Conservation (phyloP, 2,329 filamentous ascomycete species). For the Sarocladium oryzae region DNA sequence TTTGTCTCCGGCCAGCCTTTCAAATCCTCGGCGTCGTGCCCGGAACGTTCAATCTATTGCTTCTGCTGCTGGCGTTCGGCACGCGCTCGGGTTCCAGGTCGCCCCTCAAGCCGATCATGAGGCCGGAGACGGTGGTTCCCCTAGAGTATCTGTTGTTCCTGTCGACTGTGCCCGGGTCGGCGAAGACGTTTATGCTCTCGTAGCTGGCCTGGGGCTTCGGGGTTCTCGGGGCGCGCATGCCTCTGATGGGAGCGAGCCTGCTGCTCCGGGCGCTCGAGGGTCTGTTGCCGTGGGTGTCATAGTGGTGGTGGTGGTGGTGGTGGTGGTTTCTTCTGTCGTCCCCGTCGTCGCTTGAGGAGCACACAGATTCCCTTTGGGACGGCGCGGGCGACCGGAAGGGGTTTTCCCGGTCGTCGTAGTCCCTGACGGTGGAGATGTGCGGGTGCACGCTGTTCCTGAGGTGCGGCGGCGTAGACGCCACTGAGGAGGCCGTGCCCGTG, state of each 20-base stretch:
- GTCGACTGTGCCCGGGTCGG: conserved; percentile 36
- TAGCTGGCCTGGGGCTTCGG: conserved; percentile 30
- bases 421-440: conserved; percentile 4
- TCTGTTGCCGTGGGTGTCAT: not conserved
- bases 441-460: conserved; percentile 4
- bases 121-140: conserved; percentile 41
- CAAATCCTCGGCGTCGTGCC: conserved; percentile 26
- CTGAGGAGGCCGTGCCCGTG: conserved; percentile 15
- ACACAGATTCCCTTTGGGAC: conserved; percentile 24
- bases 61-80: conserved; percentile 16
- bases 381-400: conserved; percentile 22
- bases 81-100: conserved; percentile 37
- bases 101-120: conserved; percentile 39
- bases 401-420: conserved; percentile 3
- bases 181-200: conserved; percentile 48
- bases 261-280: conserved; percentile 10
- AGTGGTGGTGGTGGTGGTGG: too few species aligned
- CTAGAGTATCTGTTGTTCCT: conserved; percentile 17
- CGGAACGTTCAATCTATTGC: conserved; percentile 37
- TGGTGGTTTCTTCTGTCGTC: too few species aligned
- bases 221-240: conserved; percentile 25
- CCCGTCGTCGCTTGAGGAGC: conserved; percentile 16
- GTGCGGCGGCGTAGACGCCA: conserved; percentile 16
- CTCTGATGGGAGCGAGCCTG: conserved; percentile 30
- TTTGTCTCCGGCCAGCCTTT: too few species aligned